Evolutionary conservation across 192 early-diverging fungal species (phyloP).

Genomic region (Backusella tuberculispora): DNA sequence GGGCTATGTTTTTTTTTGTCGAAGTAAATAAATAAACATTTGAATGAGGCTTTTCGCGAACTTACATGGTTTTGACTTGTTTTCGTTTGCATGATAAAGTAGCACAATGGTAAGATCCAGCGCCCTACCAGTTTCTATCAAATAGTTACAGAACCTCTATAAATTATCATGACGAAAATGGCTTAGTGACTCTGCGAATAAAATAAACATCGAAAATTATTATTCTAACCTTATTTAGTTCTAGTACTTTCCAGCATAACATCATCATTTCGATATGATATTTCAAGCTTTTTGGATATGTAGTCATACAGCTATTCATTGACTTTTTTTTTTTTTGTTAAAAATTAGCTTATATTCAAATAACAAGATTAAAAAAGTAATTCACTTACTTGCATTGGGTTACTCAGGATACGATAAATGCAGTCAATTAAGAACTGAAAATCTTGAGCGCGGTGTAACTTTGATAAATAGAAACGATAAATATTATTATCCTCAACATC

Average conservation of each 20-base stretch:
- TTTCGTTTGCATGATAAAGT: slow-evolving; percentile 64
- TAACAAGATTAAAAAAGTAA: background rate
- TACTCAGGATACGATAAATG: slow-evolving; percentile 78
- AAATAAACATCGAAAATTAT: background rate
- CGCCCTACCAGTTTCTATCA: slow-evolving; percentile 64
- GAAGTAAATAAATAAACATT: background rate
- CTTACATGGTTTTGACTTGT: slow-evolving; percentile 60
- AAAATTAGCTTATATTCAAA: background rate
- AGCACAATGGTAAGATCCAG: slow-evolving; percentile 63
- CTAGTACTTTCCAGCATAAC: slow-evolving; percentile 85
- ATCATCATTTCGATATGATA: slow-evolving; percentile 73
- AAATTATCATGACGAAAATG: background rate
- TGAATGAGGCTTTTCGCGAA: background rate
- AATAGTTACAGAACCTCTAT: slow-evolving; percentile 66
- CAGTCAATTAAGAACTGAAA: slow-evolving; percentile 81
- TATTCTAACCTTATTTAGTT: slow-evolving; percentile 70
- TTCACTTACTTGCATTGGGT: slow-evolving; percentile 62
- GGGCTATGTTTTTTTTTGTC: slow-evolving; percentile 39
- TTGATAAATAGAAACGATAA: slow-evolving; percentile 78
- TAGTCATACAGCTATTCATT: slow-evolving; percentile 72
- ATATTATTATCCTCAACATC: background rate
- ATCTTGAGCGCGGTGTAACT: slow-evolving; percentile 84
- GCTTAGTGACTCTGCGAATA: background rate
- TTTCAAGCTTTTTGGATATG: slow-evolving; percentile 67
- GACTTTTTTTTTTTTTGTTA: slow-evolving; percentile 30